Base-by-base conservation (phyloP, 768 basidiomycete genomes). In the Hydnomerulius pinastri region DNA sequence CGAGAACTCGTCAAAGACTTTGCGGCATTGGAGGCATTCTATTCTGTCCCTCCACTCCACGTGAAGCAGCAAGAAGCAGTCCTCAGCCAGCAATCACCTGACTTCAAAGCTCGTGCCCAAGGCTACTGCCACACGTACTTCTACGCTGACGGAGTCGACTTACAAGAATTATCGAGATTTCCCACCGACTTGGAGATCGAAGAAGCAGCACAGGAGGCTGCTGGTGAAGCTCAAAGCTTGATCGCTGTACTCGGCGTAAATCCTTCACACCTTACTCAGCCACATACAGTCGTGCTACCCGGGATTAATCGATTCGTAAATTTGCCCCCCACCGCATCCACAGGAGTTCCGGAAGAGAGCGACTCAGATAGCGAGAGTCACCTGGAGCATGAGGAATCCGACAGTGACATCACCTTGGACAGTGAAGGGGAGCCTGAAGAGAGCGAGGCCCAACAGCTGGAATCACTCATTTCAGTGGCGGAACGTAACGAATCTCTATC, bases 121-220 rank as follows among this genome's bases (percentile, higher is more conserved):
- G 62, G 64, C 3, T 68, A 71, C 38, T 35, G 45, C 8, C 69
- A 71, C 43, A 70, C 64, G 4, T 69, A 65, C 40, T 59, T 60
- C 30, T 58, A 65, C 48, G 23, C 40, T 23, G n/a, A 39, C 1
- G 61, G 49, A 28, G 24, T 66, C 25, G 52, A 66, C 43, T 36
- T 69, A 15, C 13, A 39, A 10, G 48, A 50, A 4, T 58, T 68
- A 3, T 32, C 59, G 2, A 47, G 17, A 13, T 64, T 53, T 41
- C 67, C 63, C 23, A 43, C 52, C 0, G 51, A 67, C n/a, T 23
- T 40, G 1, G 56, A 67, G 9, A 51, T 68, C 21, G 11, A 47
- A 13, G 11, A n/a, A 7, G 51, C 48, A 3, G 42, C 54, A 21
- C 8, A 18, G 9, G 10, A 18, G 6, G 66, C 66, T 1, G 46